Base-by-base conservation (phyloP, 495 filamentous ascomycete species). In the Tuber calosporum region DNA sequence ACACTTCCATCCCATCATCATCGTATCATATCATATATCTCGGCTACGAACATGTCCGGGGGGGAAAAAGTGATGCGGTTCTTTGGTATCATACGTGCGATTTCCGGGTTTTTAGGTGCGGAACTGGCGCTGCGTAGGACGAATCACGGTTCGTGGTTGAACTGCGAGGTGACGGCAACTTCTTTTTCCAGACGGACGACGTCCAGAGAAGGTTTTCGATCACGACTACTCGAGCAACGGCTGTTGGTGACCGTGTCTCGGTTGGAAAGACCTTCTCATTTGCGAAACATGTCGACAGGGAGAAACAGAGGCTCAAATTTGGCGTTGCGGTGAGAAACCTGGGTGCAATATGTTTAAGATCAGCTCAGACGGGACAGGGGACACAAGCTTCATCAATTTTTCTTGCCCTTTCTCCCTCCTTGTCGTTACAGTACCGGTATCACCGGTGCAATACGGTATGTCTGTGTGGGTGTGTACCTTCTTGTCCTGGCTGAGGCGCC, bases 191-290 rank as follows among this genome's bases (percentile, higher is more conserved):
- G 53, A 62, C 53, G 53, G n/a, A 30, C 53, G 53, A 62, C 72
- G 67, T 75, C 67, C 19, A 76, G 72, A 76, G 68, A 76, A 71
- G 72, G 72, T 76, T 76, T 76, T 70, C 41, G 68, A 71, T 58
- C 58, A 62, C 53, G 53, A 62, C 53, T 62, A n/a, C n/a, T n/a
- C n/a, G n/a, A n/a, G n/a, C n/a, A 62, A 30, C 53, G 53, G 53
- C n/a, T 62, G 53, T 62, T 30, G n/a, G 53, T 62, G 53, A 62
- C 53, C 53, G 53, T 62, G 53, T 62, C 53, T 62, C 53, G 17
- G 53, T 62, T 26, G 53, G 53, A 62, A 62, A 62, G 53, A 62
- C 53, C 26, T 62, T 62, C 53, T 62, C 53, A 30, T 62, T 62
- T 30, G 53, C 53, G 53, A 30, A 62, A 62, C n/a, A 13, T 62